phyloP scores from a whole-genome alignment of 495 filamentous ascomycete genomes.

The Hypoxylon lienhwacheense region DNA sequence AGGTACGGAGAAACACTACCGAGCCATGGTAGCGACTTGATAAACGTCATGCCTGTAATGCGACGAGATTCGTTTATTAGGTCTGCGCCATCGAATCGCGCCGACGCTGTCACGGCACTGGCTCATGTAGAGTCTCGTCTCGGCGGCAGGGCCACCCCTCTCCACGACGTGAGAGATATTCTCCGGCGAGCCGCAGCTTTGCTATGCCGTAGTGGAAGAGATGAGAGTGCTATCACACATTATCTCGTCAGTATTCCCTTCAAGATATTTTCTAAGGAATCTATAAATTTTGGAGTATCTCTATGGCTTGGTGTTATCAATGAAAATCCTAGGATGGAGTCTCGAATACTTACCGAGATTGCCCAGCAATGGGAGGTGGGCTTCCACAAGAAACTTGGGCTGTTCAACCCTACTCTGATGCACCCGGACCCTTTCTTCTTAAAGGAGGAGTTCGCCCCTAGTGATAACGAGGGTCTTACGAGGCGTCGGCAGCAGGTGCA shows the following conservation, averaged over 20 bases:
- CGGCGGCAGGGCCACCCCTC: constrained; percentile 64
- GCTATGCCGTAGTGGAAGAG: constrained; percentile 71
- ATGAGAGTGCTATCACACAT: constrained; percentile 75
- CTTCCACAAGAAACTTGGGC: constrained; percentile 69
- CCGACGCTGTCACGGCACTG: constrained; percentile 62
- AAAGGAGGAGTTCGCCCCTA: constrained; percentile 89
- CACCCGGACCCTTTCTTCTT: constrained; percentile 86
- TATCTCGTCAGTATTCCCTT: constrained; percentile 92
- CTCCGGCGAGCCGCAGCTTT: constrained; percentile 81
- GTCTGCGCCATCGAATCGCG: constrained; percentile 49
- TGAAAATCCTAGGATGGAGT: constrained; percentile 86
- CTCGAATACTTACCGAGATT: constrained; percentile 79
- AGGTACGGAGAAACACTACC: constrained; percentile 72
- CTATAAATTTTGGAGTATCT: constrained; percentile 91
- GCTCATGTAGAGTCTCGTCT: constrained; percentile 69
- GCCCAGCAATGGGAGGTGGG: constrained; percentile 84
- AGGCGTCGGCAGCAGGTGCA: constrained; percentile 76
- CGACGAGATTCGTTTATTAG: constrained; percentile 47
- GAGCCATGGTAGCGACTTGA: constrained; percentile 63
- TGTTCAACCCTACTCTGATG: constrained; percentile 78
- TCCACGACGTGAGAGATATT: constrained; percentile 74
- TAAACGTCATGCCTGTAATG: constrained; percentile 57
- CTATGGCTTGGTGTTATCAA: constrained; percentile 97
- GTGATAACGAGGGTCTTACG: constrained; percentile 73
- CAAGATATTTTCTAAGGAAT: constrained; percentile 86